Base-by-base conservation (phyloP, 2,329 filamentous ascomycete species). In the Neonectria sp. region DNA sequence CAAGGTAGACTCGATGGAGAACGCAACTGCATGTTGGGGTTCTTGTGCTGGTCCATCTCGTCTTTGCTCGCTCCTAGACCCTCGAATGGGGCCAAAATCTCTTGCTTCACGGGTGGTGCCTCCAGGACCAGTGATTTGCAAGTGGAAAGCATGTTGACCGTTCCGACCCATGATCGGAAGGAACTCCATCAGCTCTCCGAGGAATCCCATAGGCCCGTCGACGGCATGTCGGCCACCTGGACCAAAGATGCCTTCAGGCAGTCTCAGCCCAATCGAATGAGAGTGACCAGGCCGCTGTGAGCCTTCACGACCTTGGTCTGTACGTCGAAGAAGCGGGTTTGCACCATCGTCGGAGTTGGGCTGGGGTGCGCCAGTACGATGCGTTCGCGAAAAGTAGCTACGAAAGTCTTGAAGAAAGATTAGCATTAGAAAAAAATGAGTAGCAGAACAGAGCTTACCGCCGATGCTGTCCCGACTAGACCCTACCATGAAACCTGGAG, bases 261-360 rank as follows among this genome's bases (percentile, higher is more conserved):
- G 77, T 35, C 85, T 83, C 27, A 88, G 76, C 6, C 90, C 89
- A 60, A 92, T 82, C 55, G 88, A 83, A 58, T 84, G 84, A n/a
- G 84, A 80, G 33, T 87, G 81, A 45, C 82, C 79, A 51, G 83
- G 82, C 55, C 88, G 87, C 58, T 87, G 84, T 9, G 85, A 76
- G 37, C 76, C 76, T 21, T 90, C 86, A 63, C 83, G 82, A 27
- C 77, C 79, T 29, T 81, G 75, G 25, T 83, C 82, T 55, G 77
- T 80, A 52, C 93, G 91, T 71, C 95, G 92, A 60, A 98, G 89
- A 13, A 98, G 86, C 49, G 95, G 95, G 76, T 98, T 98, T 25
- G 91, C 86, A 4, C 94, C 95, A 77, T 98, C 95, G 71, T 97
- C 94, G 37, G 88, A 86, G 31, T 86, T 86, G 63, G 88, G 86